Percentiles rank a stretch among this genome's conserved stretches.
These are phyloP conservation scores for Penicillium rolfsii DNA, from an alignment of 2,329 filamentous ascomycete genomes.

Conservation along the genomic window DNA sequence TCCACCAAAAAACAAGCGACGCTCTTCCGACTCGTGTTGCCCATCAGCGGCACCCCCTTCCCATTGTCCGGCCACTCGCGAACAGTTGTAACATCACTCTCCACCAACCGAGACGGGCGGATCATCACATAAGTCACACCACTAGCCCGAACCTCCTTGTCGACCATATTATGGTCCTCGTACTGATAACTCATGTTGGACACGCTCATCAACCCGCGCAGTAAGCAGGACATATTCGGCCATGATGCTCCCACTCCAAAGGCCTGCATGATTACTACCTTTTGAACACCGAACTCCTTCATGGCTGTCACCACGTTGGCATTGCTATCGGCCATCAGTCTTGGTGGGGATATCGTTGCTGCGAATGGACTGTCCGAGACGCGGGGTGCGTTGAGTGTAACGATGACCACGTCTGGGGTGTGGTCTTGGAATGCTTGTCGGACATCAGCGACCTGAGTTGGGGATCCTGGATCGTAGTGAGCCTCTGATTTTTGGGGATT, in stretches of 20 bases:
- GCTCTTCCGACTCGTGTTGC: slow-evolving; percentile 42
- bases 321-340: slow-evolving; percentile 53
- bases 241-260: slow-evolving; percentile 56
- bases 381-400: slow-evolving; percentile 55
- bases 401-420: slow-evolving; percentile 47
- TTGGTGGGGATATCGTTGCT: slow-evolving; percentile 46
- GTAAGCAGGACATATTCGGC: slow-evolving; percentile 44
- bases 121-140: slow-evolving; percentile 51
- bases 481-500: background rate
- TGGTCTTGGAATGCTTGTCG: slow-evolving; percentile 19
- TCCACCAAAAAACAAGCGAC: slow-evolving; percentile 54
- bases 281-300: slow-evolving; percentile 42
- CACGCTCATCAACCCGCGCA: slow-evolving; percentile 52
- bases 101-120: slow-evolving; percentile 50
- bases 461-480: slow-evolving; percentile 21
- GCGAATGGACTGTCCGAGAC: slow-evolving; percentile 55
- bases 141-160: slow-evolving; percentile 44
- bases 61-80: slow-evolving; percentile 51
- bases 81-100: slow-evolving; percentile 42
- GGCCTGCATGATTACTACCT: slow-evolving; percentile 56
- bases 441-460: slow-evolving; percentile 27
- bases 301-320: slow-evolving; percentile 44
- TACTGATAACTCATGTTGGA: slow-evolving; percentile 53
- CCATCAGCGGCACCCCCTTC: slow-evolving; percentile 47
- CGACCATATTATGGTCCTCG: slow-evolving; percentile 54